These are phyloP conservation scores for Talaromyces sp. DNA, from an alignment of 2,329 filamentous ascomycete species.

Conservation along the genomic window DNA sequence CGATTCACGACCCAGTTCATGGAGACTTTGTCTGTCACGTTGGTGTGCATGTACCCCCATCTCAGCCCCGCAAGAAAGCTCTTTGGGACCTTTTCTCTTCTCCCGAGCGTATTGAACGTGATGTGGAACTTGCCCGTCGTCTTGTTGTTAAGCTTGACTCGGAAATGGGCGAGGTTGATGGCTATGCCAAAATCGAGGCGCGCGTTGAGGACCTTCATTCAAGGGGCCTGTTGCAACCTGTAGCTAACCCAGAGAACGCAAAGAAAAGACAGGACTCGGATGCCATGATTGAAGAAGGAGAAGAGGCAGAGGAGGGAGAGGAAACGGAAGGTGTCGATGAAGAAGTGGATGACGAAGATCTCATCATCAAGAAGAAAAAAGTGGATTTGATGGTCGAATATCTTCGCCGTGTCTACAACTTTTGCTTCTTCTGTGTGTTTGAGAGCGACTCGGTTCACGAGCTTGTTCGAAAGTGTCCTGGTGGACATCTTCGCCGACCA, in stretches of 20 bases:
- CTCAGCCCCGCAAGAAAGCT: slow-evolving; percentile 84
- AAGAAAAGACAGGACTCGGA: slow-evolving; percentile 53
- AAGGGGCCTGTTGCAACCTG: slow-evolving; percentile 68
- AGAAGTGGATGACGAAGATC: slow-evolving; percentile 83
- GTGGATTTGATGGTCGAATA: slow-evolving; percentile 95
- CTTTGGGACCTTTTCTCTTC: slow-evolving; percentile 95
- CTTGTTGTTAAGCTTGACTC: slow-evolving; percentile 80
- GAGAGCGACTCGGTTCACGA: slow-evolving; percentile 97
- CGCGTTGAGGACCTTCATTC: slow-evolving; percentile 75
- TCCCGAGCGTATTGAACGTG: slow-evolving; percentile 87
- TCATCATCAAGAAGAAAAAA: slow-evolving; percentile 91
- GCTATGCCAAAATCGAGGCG: slow-evolving; percentile 75
- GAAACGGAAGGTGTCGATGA: slow-evolving; percentile 66
- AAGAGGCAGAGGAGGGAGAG: slow-evolving; percentile 74
- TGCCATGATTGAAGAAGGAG: slow-evolving; percentile 21
- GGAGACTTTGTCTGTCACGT: slow-evolving; percentile 98
- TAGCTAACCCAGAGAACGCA: slow-evolving; percentile 34
- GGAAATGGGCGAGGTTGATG: slow-evolving; percentile 76
- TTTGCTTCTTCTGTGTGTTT: slow-evolving; percentile 99
- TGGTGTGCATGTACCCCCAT: slow-evolving; percentile 86
- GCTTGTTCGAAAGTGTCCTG: slow-evolving; percentile 89
- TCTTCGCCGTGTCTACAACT: slow-evolving; percentile 91
- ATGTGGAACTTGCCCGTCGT: slow-evolving; percentile 76
- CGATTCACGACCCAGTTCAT: slow-evolving; percentile 86
- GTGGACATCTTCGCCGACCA: slow-evolving; percentile 91